Conservation (phyloP, 139 green algal genomes). For the Picochlorum sp. region DNA sequence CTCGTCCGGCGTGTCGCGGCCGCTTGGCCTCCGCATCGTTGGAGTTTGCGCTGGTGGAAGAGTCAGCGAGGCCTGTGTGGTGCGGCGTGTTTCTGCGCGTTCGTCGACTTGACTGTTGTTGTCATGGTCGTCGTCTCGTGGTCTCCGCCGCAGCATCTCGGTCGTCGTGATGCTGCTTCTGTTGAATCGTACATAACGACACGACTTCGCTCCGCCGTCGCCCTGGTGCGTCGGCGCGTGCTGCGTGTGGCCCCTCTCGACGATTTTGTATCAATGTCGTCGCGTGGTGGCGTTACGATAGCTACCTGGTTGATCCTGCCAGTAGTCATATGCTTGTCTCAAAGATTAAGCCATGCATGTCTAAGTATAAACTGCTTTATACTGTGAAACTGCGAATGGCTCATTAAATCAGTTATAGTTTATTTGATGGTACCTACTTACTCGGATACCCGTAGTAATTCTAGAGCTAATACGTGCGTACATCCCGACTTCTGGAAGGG, state of each 20-base stretch:
- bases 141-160: too few relatives aligned
- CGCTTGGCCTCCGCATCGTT: too few relatives aligned
- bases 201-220: background rate
- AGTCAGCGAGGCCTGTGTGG: too few relatives aligned
- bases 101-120: too few relatives aligned
- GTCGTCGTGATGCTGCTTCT: too few relatives aligned
- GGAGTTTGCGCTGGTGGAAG: too few relatives aligned
- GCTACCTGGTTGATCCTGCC: slow-evolving; percentile 94
- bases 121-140: too few relatives aligned
- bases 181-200: too few relatives aligned
- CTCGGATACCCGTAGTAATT: slow-evolving; percentile 75
- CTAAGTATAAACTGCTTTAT: slow-evolving; percentile 99
- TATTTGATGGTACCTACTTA: slow-evolving; percentile 97
- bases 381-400: slow-evolving; percentile 99
- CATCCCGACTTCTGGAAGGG: slow-evolving; percentile 81
- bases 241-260: background rate
- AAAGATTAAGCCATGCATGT: slow-evolving; percentile 99
- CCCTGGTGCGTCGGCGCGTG: background rate
- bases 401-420: slow-evolving; percentile 99
- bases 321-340: slow-evolving; percentile 98
- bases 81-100: too few relatives aligned
- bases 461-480: slow-evolving; percentile 91
- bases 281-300: slow-evolving; percentile 9
- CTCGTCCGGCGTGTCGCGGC: too few relatives aligned
- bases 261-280: background rate